These are phyloP conservation scores for Primulina huaijiensis DNA, from an alignment of 257 asterid genomes.

Conservation along the genomic window DNA sequence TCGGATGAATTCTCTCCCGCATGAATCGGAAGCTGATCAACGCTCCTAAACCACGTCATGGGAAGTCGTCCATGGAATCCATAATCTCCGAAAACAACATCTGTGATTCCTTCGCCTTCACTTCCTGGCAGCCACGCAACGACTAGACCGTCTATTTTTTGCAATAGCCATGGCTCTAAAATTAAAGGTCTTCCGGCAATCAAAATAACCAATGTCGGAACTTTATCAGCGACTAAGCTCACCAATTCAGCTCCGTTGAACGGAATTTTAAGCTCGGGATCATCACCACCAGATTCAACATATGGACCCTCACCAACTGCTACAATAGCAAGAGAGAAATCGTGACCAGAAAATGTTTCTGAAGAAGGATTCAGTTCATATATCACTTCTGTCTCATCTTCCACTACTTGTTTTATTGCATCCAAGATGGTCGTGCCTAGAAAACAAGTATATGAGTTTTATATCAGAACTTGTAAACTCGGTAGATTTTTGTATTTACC, in stretches of 20 bases:
- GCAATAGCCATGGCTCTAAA: slow-evolving; percentile 52
- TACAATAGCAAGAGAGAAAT: slow-evolving; percentile 61
- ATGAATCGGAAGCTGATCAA: slow-evolving; percentile 64
- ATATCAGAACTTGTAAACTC: background rate
- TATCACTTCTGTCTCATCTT: slow-evolving; percentile 50
- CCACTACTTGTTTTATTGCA: slow-evolving; percentile 63
- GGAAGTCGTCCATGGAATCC: slow-evolving; percentile 70
- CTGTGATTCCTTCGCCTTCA: slow-evolving; percentile 77
- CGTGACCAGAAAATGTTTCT: slow-evolving; percentile 52
- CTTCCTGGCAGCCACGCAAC: slow-evolving; percentile 92
- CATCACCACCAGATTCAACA: slow-evolving; percentile 75
- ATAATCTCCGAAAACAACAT: slow-evolving; percentile 68
- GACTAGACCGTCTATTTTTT: slow-evolving; percentile 54
- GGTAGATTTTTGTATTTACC: background rate
- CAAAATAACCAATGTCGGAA: slow-evolving; percentile 68
- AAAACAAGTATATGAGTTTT: slow-evolving; percentile 18
- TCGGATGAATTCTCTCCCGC: slow-evolving; percentile 42
- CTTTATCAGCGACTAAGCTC: slow-evolving; percentile 54
- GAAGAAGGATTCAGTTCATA: slow-evolving; percentile 59
- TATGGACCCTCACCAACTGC: slow-evolving; percentile 83
- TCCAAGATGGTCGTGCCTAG: slow-evolving; percentile 84
- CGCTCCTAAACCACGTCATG: slow-evolving; percentile 72
- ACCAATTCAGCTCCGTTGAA: slow-evolving; percentile 59
- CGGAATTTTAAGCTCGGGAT: slow-evolving; percentile 57
- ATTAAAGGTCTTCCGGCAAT: slow-evolving; percentile 78